A percentile compares a stretch with the other conserved stretches of the same genome.
Evolutionary conservation across 768 basidiomycete species (phyloP).

Genomic region (Mycena galopus): DNA sequence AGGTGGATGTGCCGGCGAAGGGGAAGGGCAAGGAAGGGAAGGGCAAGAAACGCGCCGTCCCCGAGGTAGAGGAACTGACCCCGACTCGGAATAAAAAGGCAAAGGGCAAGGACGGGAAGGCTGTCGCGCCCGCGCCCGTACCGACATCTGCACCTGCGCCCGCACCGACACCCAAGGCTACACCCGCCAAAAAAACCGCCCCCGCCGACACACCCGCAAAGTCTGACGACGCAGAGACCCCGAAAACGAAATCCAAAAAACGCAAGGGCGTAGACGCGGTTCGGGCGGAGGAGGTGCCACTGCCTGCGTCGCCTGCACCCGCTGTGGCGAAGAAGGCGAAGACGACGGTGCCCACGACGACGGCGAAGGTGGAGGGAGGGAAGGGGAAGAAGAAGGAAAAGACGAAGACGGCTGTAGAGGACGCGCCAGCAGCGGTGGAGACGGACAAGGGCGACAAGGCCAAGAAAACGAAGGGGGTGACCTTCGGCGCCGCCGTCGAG

Average conservation of each 20-base stretch:
- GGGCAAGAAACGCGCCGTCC: constrained; percentile 53
- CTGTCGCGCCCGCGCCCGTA: constrained; percentile 16
- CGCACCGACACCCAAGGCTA: too few relatives aligned
- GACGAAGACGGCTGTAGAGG: too few relatives aligned
- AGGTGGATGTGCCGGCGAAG: constrained; percentile 38
- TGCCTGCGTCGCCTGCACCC: constrained; percentile 18
- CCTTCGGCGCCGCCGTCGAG: background rate
- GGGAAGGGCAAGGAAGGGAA: constrained; percentile 43
- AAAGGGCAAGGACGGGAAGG: constrained; percentile 45
- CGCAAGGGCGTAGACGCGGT: constrained; percentile 23
- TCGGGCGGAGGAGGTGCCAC: background rate
- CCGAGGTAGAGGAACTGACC: constrained; percentile 55
- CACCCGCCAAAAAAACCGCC: too few relatives aligned
- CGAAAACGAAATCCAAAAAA: constrained; percentile 38
- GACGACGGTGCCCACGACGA: background rate
- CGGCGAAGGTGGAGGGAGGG: background rate
- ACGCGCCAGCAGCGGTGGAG: too few relatives aligned
- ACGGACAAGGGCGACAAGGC: too few relatives aligned
- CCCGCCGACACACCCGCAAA: too few relatives aligned
- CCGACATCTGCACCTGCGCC: too few relatives aligned
- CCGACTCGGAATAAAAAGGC: constrained; percentile 66
- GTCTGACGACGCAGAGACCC: constrained; percentile 29
- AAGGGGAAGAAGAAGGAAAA: too few relatives aligned
- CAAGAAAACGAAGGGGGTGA: background rate
- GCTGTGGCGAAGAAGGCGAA: constrained; percentile 6